A percentile compares a stretch with the other conserved stretches of the same genome.
These are phyloP conservation scores for Rhodotorula sp. DNA, from an alignment of 1,284 basidiomycete genomes.

Conservation along the genomic window DNA sequence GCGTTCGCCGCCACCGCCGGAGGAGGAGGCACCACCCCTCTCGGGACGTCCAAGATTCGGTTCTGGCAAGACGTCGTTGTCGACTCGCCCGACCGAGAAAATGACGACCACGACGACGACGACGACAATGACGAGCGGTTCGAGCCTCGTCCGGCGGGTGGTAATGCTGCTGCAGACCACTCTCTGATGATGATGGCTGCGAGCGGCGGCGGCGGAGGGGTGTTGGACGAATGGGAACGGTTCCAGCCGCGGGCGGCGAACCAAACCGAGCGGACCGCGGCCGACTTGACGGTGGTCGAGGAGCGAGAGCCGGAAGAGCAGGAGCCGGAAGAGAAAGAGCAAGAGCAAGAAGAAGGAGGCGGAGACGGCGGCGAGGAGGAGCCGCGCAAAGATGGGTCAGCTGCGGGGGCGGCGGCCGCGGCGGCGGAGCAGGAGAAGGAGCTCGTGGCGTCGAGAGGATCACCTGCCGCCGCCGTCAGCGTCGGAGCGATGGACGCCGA, in stretches of 20 bases:
- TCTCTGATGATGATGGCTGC: too few species aligned
- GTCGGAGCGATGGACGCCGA: too few species aligned
- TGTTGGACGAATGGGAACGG: conserved; percentile 5
- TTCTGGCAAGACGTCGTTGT: not conserved
- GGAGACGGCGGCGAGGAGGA: not conserved
- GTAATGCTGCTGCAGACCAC: too few species aligned
- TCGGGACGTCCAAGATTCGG: not conserved
- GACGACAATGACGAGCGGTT: conserved; percentile 15
- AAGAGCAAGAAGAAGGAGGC: not conserved
- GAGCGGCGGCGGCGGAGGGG: too few species aligned
- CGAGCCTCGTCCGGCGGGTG: conserved; percentile 14
- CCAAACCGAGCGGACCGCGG: not conserved
- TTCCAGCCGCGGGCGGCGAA: conserved; percentile 3
- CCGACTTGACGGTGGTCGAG: not conserved
- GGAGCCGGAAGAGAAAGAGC: not conserved
- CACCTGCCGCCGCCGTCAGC: too few species aligned
- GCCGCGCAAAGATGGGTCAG: not conserved
- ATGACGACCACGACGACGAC: not conserved
- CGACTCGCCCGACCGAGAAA: not conserved
- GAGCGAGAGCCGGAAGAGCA: not conserved
- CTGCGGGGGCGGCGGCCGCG: too few species aligned
- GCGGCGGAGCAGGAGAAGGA: not conserved
- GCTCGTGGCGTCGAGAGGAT: too few species aligned
- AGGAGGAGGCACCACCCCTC: not conserved
- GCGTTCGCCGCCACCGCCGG: not conserved